phyloP scores from a whole-genome alignment of 352 stramenopile species.

The Poterioochromonas sp. region DNA sequence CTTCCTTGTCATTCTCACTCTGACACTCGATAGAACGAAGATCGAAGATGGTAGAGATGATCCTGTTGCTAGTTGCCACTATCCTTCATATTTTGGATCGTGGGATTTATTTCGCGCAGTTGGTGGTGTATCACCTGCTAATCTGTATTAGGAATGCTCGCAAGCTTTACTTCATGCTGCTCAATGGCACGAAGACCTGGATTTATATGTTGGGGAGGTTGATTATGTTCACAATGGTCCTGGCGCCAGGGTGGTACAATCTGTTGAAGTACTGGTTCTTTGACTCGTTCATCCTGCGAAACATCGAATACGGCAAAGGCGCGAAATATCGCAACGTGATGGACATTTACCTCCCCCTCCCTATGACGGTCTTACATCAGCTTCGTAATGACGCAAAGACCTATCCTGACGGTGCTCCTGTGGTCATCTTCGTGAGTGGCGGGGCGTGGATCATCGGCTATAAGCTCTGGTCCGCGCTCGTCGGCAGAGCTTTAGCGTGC shows the following conservation, averaged over 20 bases:
- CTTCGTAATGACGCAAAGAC: conserved; percentile 40
- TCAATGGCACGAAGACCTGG: conserved; percentile 60
- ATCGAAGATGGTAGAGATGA: too few species aligned
- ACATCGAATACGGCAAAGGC: conserved; percentile 63
- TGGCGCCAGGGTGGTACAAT: conserved; percentile 53
- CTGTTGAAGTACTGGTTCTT: conserved; percentile 57
- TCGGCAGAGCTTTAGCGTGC: conserved; percentile 61
- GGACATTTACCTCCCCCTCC: conserved; percentile 61
- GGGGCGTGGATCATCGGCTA: conserved; percentile 82
- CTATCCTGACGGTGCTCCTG: conserved; percentile 47
- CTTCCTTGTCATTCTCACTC: too few species aligned
- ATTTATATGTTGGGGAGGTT: conserved; percentile 58
- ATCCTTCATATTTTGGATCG: too few species aligned
- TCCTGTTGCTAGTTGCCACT: too few species aligned
- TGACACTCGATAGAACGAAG: too few species aligned
- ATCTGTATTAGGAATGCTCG: not conserved
- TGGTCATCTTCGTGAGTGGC: conserved; percentile 75
- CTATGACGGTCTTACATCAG: too few species aligned
- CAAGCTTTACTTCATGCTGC: conserved; percentile 24
- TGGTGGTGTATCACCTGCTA: not conserved
- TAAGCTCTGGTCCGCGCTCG: conserved; percentile 74
- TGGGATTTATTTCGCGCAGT: too few species aligned
- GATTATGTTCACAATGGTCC: conserved; percentile 54
- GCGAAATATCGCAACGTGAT: conserved; percentile 57
- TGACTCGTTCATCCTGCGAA: conserved; percentile 58